Evolutionary conservation across 306 rosid genomes (phyloP).

Genomic region (Fragaria iinumae): DNA sequence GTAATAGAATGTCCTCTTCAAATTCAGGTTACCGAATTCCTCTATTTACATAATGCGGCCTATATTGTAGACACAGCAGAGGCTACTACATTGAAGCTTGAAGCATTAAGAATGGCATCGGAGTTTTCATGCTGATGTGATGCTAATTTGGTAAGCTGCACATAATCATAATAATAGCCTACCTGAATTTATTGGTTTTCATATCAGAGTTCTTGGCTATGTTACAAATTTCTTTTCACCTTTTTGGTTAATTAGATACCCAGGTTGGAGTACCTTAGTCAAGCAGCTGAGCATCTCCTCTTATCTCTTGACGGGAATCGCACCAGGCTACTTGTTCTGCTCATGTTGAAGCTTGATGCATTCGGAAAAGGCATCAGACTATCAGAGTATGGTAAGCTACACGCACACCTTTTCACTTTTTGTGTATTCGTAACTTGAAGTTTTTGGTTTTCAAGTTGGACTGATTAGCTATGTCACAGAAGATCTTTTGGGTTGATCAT

Average conservation of each 20-base stretch:
- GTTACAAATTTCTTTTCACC: no score
- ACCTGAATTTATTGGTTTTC: no score
- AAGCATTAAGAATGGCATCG: no score
- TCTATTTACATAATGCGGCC: not conserved
- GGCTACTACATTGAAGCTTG: no score
- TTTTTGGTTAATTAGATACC: no score
- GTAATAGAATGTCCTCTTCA: not conserved
- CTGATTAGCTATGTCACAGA: not conserved
- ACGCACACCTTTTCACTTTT: not conserved
- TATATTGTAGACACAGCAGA: no score
- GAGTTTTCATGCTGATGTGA: no score
- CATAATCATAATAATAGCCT: no score
- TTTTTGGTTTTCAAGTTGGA: not conserved
- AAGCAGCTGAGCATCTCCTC: not conserved
- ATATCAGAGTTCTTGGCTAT: no score
- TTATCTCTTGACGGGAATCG: not conserved
- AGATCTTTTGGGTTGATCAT: not conserved
- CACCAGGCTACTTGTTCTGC: not conserved
- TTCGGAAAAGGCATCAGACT: not conserved
- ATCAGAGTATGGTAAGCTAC: not conserved
- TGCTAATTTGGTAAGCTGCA: no score
- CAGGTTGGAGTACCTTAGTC: no score
- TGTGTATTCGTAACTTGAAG: not conserved
- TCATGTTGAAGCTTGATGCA: not conserved
- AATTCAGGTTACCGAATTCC: not conserved